Conservation (phyloP, 371 early-diverging fungal genomes). For the Neoconidiobolus thromboides region DNA sequence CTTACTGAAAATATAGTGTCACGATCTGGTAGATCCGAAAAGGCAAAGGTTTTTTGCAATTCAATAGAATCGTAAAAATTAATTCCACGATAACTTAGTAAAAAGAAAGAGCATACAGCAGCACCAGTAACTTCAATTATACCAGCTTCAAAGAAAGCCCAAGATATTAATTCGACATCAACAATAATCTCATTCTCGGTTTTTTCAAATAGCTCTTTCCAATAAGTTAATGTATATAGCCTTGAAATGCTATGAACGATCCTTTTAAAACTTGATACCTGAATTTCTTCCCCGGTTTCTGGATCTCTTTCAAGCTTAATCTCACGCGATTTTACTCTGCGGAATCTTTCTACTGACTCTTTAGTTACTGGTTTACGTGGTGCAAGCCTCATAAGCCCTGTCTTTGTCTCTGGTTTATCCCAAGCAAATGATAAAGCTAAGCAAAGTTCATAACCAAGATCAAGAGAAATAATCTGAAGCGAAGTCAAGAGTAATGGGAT, state of each 20-base stretch:
- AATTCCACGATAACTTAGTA: constrained; percentile 25
- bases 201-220: no score
- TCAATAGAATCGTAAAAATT: constrained; percentile 12
- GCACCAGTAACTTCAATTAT: constrained; percentile 32
- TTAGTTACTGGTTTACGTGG: constrained; percentile 80
- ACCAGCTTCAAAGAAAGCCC: constrained; percentile 76
- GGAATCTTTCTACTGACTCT: constrained; percentile 16
- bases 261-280: constrained; percentile 13
- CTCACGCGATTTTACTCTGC: constrained; percentile 16
- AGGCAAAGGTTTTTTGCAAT: no score
- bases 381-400: constrained; percentile 62
- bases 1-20: no score
- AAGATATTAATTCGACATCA: constrained; percentile 58
- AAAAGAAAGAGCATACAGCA: constrained; percentile 56
- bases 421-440: constrained; percentile 77
- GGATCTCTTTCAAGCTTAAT: constrained; percentile 21
- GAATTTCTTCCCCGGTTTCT: constrained; percentile 23
- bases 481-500: constrained; percentile 67
- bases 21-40: no score
- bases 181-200: constrained; percentile 56
- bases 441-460: constrained; percentile 83
- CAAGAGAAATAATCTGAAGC: constrained; percentile 72
- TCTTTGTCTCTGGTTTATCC: constrained; percentile 64
- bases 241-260: constrained; percentile 17
- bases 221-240: constrained; percentile 12